These are phyloP conservation scores for Daldinia decipiens DNA, from an alignment of 495 filamentous ascomycete genomes.

Conservation along the genomic window DNA sequence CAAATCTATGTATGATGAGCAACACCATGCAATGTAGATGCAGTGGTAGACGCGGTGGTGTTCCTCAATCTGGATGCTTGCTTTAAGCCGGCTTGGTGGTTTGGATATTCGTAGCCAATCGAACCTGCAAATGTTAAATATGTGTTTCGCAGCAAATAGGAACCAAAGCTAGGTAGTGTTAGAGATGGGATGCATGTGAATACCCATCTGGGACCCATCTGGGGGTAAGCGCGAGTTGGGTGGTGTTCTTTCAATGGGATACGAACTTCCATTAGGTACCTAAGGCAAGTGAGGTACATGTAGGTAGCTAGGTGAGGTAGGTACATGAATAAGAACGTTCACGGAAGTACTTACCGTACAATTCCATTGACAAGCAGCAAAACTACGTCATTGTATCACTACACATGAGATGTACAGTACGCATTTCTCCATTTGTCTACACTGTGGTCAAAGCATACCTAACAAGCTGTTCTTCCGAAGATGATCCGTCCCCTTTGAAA, in stretches of 20 bases:
- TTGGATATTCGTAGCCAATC: not conserved
- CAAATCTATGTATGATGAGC: not conserved
- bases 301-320: no score
- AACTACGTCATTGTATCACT: slow-evolving; percentile 1
- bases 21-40: not conserved
- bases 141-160: not conserved
- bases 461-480: slow-evolving; percentile 20
- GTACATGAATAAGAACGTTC: not conserved
- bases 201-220: not conserved
- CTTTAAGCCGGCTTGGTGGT: not conserved
- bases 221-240: not conserved
- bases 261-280: no score
- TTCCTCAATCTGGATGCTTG: not conserved
- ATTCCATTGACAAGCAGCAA: slow-evolving; percentile 2
- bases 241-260: not conserved
- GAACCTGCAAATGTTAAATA: not conserved
- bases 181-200: not conserved
- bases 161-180: not conserved
- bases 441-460: slow-evolving; percentile 16
- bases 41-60: not conserved
- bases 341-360: slow-evolving; percentile 1
- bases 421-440: not conserved
- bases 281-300: no score
- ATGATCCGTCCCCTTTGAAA: slow-evolving; percentile 29
- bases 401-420: not conserved